Conservation (phyloP, 2,329 filamentous ascomycete species). For the Colletotrichum nymphaeae region DNA sequence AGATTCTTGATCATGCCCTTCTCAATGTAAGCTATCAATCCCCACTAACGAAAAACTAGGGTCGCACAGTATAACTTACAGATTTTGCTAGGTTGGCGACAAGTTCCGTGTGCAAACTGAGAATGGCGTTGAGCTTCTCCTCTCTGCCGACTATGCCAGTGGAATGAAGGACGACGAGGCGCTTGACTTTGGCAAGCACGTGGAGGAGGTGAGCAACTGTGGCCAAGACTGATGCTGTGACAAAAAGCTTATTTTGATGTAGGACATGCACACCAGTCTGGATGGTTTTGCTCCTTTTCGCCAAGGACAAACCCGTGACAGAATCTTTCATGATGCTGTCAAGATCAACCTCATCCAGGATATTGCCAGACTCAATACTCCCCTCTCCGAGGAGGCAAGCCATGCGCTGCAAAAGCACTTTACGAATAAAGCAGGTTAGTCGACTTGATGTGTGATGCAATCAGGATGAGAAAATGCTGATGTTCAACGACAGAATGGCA, state of each 20-base stretch:
- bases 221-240: not conserved
- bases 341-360: not conserved
- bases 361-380: not conserved
- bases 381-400: not conserved
- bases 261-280: not conserved
- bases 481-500: slow-evolving; percentile 38
- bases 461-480: not conserved
- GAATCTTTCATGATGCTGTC: not conserved
- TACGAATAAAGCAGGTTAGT: not conserved
- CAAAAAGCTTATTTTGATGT: not conserved
- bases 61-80: not conserved
- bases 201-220: not conserved
- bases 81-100: not conserved
- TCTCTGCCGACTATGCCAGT: not conserved
- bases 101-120: not conserved
- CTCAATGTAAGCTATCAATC: not conserved
- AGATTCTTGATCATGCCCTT: not conserved
- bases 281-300: not conserved
- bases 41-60: not conserved
- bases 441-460: not conserved
- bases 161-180: not conserved
- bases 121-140: not conserved
- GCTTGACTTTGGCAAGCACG: not conserved
- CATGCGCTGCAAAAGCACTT: not conserved
- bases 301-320: not conserved